These are phyloP conservation scores for Uncinocarpus reesii DNA, from an alignment of 2,329 filamentous ascomycete species.

Conservation along the genomic window DNA sequence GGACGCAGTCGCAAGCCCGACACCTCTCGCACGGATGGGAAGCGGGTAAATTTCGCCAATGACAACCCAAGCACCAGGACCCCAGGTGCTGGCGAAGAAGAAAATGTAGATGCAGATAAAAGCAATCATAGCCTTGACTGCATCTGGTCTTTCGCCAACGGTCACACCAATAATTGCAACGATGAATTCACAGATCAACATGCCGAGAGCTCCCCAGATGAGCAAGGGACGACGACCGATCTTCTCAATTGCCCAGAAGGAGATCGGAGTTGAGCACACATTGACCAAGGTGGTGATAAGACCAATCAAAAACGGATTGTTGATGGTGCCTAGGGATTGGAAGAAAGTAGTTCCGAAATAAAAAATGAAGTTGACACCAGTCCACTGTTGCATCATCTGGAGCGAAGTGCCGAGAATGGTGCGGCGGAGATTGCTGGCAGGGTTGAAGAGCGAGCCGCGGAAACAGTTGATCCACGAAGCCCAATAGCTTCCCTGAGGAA, in stretches of 20 bases:
- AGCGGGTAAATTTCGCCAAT: conserved; percentile 88
- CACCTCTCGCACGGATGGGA: conserved; percentile 77
- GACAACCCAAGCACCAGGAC: conserved; percentile 59
- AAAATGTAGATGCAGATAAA: conserved; percentile 91
- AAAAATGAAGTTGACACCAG: conserved; percentile 89
- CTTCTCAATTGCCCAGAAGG: conserved; percentile 76
- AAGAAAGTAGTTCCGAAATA: conserved; percentile 78
- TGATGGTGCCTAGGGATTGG: conserved; percentile 62
- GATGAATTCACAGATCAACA: conserved; percentile 80
- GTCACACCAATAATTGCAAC: conserved; percentile 66
- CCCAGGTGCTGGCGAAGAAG: conserved; percentile 85
- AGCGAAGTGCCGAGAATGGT: conserved; percentile 62
- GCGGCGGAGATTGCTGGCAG: conserved; percentile 51
- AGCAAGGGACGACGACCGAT: conserved; percentile 73
- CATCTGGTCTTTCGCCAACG: conserved; percentile 38
- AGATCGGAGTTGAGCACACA: conserved; percentile 72
- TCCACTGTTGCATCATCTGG: conserved; percentile 74
- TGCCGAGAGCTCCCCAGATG: conserved; percentile 66
- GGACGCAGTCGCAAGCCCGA: conserved; percentile 73
- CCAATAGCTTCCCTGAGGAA: conserved; percentile 56
- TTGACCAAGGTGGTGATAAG: conserved; percentile 83
- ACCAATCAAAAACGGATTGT: conserved; percentile 70
- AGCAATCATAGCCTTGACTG: conserved; percentile 59
- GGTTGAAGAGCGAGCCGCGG: conserved; percentile 43
- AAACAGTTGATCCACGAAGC: conserved; percentile 59